Base-by-base conservation (phyloP, 1,139 yeast species). In the Yamadazyma taylorii region DNA sequence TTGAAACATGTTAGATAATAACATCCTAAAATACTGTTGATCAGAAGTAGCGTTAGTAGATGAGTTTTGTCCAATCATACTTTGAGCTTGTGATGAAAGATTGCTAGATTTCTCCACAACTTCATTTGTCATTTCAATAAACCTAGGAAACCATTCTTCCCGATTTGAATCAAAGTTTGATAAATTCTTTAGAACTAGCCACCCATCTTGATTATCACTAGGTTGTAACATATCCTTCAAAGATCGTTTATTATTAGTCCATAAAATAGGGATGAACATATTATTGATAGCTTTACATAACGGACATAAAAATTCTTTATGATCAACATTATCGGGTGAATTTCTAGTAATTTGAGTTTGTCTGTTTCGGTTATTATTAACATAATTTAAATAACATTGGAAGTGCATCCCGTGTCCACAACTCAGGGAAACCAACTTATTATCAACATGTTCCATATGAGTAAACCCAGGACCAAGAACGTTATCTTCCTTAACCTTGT, bases 331-430 rank as follows among this genome's bases (percentile, higher is more conserved):
- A 45, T 85, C 95, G 0, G 97, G 95, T 5, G 82, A 70, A 40
- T 89, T 86, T 55, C 95, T 69, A 0, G 96, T 85, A 24, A 89
- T 79, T 53, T 87, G 95, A 24, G 75, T 75, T 51, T 78, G 85
- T 22, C 83, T 73, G 11, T 69, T 61, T 38, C 77, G 66, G 33
- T 75, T 71, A 24, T 39, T 45, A 35, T 69, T 68, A 52, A 80
- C 63, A 53, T 80, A 86, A 42, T 81, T 79, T 38, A 77, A 58
- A 50, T 83, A 85, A 54, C 98, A 92, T 24, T 77, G 73, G 47
- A 77, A 79, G 58, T 92, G 98, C 81, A 92, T 84, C 1, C 96
- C 95, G 61, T 92, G 98, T 0, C 97, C 95, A 64, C 98, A 92
- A 36, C 95, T 82, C 50, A 83, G 80, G 5, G 89, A 69, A 1